Conservation (phyloP, 306 rosid genomes). For the Cicer bijugum region DNA sequence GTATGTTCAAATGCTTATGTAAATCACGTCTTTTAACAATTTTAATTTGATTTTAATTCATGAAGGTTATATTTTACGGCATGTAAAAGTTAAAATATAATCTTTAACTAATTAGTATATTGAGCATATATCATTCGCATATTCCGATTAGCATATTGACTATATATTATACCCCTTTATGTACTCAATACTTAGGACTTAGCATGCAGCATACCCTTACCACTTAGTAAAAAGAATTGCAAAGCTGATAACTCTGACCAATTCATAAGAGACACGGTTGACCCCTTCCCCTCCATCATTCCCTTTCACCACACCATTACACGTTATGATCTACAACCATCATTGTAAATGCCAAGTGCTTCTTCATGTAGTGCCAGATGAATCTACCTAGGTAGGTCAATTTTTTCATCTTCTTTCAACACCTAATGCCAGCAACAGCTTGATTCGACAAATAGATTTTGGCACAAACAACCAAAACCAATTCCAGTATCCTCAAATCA, state of each 20-base stretch:
- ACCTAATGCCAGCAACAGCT: neutral
- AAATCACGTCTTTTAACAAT: neutral
- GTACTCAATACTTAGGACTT: too few relatives aligned
- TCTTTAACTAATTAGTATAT: neutral
- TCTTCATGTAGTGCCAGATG: neutral
- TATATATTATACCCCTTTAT: too few relatives aligned
- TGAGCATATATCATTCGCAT: neutral
- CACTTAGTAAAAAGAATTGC: neutral
- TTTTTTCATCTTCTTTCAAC: neutral
- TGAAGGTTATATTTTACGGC: neutral
- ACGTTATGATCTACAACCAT: neutral
- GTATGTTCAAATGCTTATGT: neutral
- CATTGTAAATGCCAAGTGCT: neutral
- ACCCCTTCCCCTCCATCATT: neutral
- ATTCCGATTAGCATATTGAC: neutral
- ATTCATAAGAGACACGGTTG: neutral
- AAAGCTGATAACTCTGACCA: neutral
- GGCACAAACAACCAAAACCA: neutral
- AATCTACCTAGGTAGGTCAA: neutral
- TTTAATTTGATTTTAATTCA: neutral
- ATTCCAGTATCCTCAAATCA: constrained; percentile 2
- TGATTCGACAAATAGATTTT: neutral
- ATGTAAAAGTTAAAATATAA: neutral
- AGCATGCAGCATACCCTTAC: neutral
- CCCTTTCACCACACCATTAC: too few relatives aligned